These are phyloP conservation scores for Cornus controversa DNA, from an alignment of 148 eudicot species.

Conservation along the genomic window DNA sequence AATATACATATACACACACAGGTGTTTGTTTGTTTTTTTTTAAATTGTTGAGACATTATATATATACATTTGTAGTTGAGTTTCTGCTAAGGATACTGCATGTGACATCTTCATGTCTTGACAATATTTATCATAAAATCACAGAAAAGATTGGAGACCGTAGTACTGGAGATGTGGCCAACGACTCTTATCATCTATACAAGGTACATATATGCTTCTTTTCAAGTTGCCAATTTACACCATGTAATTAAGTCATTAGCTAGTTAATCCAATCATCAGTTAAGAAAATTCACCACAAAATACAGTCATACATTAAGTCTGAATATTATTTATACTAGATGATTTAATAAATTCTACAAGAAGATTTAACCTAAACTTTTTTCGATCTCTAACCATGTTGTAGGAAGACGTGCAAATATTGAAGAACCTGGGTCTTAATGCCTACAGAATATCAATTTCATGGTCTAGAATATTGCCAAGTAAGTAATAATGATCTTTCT, in stretches of 20 bases:
- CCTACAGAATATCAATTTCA: neutral
- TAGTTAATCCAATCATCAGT: no score
- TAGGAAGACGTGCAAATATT: neutral
- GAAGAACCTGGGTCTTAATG: neutral
- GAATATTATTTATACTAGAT: no score
- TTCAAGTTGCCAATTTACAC: no score
- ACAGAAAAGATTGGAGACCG: neutral
- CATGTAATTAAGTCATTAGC: no score
- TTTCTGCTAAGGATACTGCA: no score
- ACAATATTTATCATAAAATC: neutral
- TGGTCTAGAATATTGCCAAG: conserved; percentile 22
- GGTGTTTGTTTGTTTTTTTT: no score
- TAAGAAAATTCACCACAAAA: neutral
- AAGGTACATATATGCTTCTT: neutral
- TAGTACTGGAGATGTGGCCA: neutral
- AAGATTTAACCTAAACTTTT: neutral
- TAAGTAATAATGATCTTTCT: conserved; percentile 9
- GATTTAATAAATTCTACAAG: no score
- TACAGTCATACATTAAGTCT: no score
- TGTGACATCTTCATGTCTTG: neutral
- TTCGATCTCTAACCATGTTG: neutral
- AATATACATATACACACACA: no score
- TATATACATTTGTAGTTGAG: no score
- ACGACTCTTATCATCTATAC: neutral
- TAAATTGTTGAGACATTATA: no score